A percentile compares a stretch with the other conserved stretches of the same genome.
These are phyloP conservation scores for Durio zibethinus DNA, from an alignment of 345 rosid genomes.

Conservation along the genomic window DNA sequence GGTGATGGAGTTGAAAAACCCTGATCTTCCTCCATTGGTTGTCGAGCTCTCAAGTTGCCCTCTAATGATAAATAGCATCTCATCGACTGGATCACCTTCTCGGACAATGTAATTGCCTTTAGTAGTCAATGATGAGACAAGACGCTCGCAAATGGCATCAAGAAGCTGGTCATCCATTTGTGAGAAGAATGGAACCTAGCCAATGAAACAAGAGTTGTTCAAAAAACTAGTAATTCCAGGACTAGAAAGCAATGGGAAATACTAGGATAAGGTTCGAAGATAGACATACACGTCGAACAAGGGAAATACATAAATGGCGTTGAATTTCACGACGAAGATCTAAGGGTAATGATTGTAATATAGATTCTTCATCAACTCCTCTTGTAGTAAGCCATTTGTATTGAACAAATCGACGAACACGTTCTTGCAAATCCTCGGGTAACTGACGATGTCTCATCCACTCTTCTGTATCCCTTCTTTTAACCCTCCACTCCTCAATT, in stretches of 20 bases:
- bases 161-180: conserved; percentile 96
- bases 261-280: neutral
- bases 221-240: neutral
- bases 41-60: conserved; percentile 92
- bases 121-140: conserved; percentile 69
- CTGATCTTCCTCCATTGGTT: conserved; percentile 85
- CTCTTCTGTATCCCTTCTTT: conserved; percentile 86
- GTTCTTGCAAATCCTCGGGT: conserved; percentile 71
- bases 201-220: conserved; percentile 6
- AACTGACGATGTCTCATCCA: conserved; percentile 97
- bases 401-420: conserved; percentile 69
- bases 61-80: conserved; percentile 86
- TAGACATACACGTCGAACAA: conserved; percentile 74
- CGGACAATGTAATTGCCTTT: conserved; percentile 64
- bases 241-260: too few relatives aligned
- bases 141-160: conserved; percentile 89
- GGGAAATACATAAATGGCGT: conserved; percentile 82
- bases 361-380: conserved; percentile 90
- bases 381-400: conserved; percentile 93
- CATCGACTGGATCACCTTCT: conserved; percentile 87
- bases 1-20: conserved; percentile 84
- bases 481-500: conserved; percentile 89
- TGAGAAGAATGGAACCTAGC: conserved; percentile 85
- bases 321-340: conserved; percentile 95
- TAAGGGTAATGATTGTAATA: conserved; percentile 60